Conservation (phyloP, 2,329 filamentous ascomycete genomes). For the Arachnopeziza araneosa region DNA sequence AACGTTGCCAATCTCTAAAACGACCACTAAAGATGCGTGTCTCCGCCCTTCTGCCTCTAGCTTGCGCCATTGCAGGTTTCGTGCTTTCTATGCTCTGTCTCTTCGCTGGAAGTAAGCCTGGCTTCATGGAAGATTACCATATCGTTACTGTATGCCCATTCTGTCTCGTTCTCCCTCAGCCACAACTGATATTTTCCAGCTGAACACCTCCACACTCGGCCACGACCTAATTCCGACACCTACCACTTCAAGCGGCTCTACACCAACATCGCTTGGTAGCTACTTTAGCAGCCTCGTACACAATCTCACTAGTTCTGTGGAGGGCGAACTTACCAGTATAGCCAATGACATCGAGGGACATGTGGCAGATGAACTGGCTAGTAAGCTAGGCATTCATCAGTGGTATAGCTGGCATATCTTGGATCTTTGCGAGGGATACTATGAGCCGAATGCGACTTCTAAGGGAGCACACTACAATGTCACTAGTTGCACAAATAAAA, state of each 20-base stretch:
- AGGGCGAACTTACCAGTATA: conserved; percentile 29
- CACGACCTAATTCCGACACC: conserved; percentile 26
- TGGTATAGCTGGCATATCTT: conserved; percentile 58
- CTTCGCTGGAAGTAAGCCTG: conserved; percentile 52
- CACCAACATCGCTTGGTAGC: conserved; percentile 26
- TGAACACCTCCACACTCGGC: conserved; percentile 53
- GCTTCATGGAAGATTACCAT: conserved; percentile 51
- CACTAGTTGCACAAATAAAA: conserved; percentile 47
- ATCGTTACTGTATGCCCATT: conserved; percentile 45
- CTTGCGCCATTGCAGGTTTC: conserved; percentile 47
- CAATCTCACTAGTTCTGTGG: neutral
- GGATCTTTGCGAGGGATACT: conserved; percentile 49
- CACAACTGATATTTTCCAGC: conserved; percentile 28
- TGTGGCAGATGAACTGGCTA: conserved; percentile 35
- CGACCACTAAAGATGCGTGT: conserved; percentile 36
- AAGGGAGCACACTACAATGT: conserved; percentile 44
- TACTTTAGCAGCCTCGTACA: conserved; percentile 24
- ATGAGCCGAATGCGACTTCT: conserved; percentile 30
- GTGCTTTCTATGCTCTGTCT: conserved; percentile 54
- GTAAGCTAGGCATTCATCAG: conserved; percentile 48
- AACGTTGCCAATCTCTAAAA: neutral
- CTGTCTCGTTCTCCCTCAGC: neutral
- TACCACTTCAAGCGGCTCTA: conserved; percentile 17
- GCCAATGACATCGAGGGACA: conserved; percentile 32
- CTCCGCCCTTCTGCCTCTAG: conserved; percentile 43